Conservation (phyloP, 129 eudicot genomes). For the Ambrosia trifida region DNA sequence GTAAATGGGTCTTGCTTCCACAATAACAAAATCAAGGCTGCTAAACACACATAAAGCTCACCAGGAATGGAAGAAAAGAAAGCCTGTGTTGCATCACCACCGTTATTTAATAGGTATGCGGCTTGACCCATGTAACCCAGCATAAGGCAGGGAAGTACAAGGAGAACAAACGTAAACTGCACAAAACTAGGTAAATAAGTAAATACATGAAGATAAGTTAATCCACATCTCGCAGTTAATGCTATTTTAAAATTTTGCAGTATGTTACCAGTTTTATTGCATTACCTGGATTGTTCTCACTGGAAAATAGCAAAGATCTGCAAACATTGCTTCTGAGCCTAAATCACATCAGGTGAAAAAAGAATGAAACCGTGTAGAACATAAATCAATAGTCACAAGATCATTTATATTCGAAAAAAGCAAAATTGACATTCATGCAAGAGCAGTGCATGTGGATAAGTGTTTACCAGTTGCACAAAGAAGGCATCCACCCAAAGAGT, state of each 20-base stretch:
- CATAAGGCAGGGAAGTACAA: conserved; percentile 96
- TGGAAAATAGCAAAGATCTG: conserved; percentile 95
- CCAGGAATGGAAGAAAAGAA: conserved; percentile 94
- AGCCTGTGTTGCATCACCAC: conserved; percentile 64
- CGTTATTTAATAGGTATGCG: conserved; percentile 86
- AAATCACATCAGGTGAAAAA: conserved; percentile 32
- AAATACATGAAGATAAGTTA: neutral
- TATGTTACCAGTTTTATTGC: neutral
- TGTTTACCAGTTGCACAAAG: conserved; percentile 86
- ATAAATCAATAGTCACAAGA: neutral
- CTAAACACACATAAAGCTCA: conserved; percentile 37
- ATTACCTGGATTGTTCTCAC: conserved; percentile 92
- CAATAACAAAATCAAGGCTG: conserved; percentile 1
- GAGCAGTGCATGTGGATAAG: conserved; percentile 15
- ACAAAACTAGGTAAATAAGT: conserved; percentile 27
- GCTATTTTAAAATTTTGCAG: conserved; percentile 7
- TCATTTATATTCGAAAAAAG: neutral
- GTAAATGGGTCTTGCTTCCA: neutral
- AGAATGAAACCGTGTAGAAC: conserved; percentile 24
- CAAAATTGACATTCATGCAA: neutral
- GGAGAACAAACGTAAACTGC: conserved; percentile 80
- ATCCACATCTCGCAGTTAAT: neutral
- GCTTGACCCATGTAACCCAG: conserved; percentile 98
- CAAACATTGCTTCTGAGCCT: conserved; percentile 99
- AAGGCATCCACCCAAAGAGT: conserved; percentile 92